A percentile compares a stretch with the other conserved stretches of the same genome.
phyloP scores from a whole-genome alignment of 257 asterid species.

The Salvia rosmarinus region DNA sequence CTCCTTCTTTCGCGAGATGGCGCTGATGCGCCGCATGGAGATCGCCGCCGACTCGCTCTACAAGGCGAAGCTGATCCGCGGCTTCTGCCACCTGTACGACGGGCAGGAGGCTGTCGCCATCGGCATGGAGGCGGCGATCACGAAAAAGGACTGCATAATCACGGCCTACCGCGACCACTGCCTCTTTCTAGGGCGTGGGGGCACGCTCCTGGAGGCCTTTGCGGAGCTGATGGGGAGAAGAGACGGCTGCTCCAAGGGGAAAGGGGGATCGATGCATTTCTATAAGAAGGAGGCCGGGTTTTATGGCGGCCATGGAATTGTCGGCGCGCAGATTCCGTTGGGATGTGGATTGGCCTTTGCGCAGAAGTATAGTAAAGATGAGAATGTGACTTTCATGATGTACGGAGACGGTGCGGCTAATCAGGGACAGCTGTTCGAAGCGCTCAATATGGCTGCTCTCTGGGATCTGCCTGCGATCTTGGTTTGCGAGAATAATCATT shows the following conservation, averaged over 20 bases:
- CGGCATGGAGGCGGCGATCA: slow-evolving; percentile 96
- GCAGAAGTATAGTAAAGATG: slow-evolving; percentile 90
- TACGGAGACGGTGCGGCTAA: slow-evolving; percentile 98
- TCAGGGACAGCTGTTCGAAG: slow-evolving; percentile 96
- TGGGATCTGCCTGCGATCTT: slow-evolving; percentile 95
- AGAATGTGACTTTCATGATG: slow-evolving; percentile 68
- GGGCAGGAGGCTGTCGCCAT: slow-evolving; percentile 92
- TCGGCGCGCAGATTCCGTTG: slow-evolving; percentile 91
- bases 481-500: slow-evolving; percentile 97
- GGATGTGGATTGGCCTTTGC: slow-evolving; percentile 90
- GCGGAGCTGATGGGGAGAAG: slow-evolving; percentile 91
- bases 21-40: slow-evolving; percentile 93
- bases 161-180: slow-evolving; percentile 85
- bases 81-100: slow-evolving; percentile 93
- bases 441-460: slow-evolving; percentile 92
- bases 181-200: slow-evolving; percentile 76
- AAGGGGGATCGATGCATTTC: slow-evolving; percentile 98
- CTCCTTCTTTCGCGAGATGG: slow-evolving; percentile 78
- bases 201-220: slow-evolving; percentile 64
- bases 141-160: slow-evolving; percentile 66
- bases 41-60: slow-evolving; percentile 95
- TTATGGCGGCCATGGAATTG: slow-evolving; percentile 96
- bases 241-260: slow-evolving; percentile 89
- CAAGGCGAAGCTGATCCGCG: slow-evolving; percentile 91
- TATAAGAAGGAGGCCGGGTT: slow-evolving; percentile 82